A percentile compares a stretch with the other conserved stretches of the same genome.
These are phyloP conservation scores for Beverwykella pulmonaria DNA, from an alignment of 495 filamentous ascomycete genomes.

Conservation along the genomic window DNA sequence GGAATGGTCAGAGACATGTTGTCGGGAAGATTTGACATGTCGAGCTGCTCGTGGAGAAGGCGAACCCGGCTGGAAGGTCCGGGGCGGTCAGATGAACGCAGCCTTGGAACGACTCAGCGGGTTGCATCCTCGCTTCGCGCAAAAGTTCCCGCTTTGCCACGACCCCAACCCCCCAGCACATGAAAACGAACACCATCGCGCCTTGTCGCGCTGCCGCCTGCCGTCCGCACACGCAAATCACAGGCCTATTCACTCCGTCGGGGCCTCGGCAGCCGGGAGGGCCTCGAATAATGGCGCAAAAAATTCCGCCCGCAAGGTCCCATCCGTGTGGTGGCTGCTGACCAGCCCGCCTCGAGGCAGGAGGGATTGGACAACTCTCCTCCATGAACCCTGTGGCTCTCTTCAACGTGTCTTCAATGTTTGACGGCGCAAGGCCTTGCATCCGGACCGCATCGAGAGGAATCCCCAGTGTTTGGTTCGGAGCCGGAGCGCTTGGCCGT, in stretches of 20 bases:
- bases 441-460: constrained; percentile 2
- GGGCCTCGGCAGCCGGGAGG: neutral
- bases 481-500: neutral
- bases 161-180: neutral
- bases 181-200: neutral
- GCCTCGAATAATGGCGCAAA: neutral
- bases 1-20: constrained; percentile 38
- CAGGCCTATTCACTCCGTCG: neutral
- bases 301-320: neutral
- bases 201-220: neutral
- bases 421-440: constrained; percentile 17
- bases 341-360: constrained; percentile 3
- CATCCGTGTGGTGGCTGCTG: constrained; percentile 22
- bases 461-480: constrained; percentile 7
- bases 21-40: constrained; percentile 21
- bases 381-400: neutral
- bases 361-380: constrained; percentile 9
- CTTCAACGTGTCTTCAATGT: constrained; percentile 13
- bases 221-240: neutral
- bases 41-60: constrained; percentile 15
- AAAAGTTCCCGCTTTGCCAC: neutral
- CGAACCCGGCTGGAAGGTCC: constrained; percentile 21
- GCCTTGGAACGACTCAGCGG: neutral
- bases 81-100: constrained; percentile 4
- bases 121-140: neutral